Percentiles rank a stretch among this genome's conserved stretches.
These are phyloP conservation scores for Moesziomyces aphidis DNA, from an alignment of 1,284 basidiomycete species.

Conservation along the genomic window DNA sequence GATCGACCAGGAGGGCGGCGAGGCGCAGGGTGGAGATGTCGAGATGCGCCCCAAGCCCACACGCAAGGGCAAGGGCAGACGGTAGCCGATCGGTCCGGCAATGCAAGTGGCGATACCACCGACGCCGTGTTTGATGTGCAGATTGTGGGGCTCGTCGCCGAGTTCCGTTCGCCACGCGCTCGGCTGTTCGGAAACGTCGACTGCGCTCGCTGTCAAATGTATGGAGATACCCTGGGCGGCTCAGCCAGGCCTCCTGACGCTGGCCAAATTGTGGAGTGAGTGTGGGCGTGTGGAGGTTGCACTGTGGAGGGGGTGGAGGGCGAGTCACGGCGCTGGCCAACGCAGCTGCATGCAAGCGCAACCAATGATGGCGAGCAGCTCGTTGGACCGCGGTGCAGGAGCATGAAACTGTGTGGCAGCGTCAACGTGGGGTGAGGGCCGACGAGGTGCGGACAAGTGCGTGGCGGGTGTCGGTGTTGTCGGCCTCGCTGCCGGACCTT, in stretches of 20 bases:
- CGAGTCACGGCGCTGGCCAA: neutral
- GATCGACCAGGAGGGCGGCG: conserved; percentile 54
- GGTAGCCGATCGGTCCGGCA: conserved; percentile 2
- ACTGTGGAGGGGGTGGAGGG: conserved; percentile 63
- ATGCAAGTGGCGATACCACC: neutral
- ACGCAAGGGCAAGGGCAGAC: conserved; percentile 40
- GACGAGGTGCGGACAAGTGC: neutral
- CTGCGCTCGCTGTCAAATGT: no score
- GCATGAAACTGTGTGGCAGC: no score
- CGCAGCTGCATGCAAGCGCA: no score
- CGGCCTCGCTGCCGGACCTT: neutral
- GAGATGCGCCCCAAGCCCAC: conserved; percentile 19
- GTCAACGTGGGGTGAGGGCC: neutral
- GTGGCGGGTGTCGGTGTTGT: neutral
- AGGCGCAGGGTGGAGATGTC: conserved; percentile 52
- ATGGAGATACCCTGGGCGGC: no score
- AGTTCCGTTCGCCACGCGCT: neutral
- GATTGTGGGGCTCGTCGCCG: no score
- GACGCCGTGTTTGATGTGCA: neutral
- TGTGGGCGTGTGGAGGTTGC: conserved; percentile 78
- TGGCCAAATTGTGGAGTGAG: no score
- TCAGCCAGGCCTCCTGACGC: no score
- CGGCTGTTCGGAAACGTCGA: no score
- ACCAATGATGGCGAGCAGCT: no score
- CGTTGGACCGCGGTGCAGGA: no score